Percentiles rank a stretch among this genome's conserved stretches.
These are phyloP conservation scores for Gymnopus androsaceus DNA, from an alignment of 1,284 basidiomycete genomes.

Conservation along the genomic window DNA sequence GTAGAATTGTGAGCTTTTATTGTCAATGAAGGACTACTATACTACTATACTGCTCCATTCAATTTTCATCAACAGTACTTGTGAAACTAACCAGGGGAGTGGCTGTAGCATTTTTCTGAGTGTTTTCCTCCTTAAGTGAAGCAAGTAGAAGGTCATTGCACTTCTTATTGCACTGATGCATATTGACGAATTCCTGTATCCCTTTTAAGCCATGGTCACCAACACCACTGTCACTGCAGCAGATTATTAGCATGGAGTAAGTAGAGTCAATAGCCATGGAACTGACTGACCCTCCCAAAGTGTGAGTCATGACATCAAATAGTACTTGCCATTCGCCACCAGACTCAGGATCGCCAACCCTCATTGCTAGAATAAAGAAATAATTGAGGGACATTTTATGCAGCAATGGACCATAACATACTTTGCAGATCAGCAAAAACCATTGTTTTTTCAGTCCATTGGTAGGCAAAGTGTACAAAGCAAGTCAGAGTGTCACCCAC, in stretches of 20 bases:
- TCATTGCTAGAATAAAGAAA: background rate
- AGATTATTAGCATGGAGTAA: background rate
- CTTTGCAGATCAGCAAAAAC: constrained; percentile 14
- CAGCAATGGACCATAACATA: background rate
- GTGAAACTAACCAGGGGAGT: too few relatives aligned
- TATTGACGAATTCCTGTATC: constrained; percentile 1
- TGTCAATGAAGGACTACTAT: too few relatives aligned
- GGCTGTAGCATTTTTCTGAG: too few relatives aligned
- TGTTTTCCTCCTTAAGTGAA: too few relatives aligned
- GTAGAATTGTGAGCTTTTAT: too few relatives aligned
- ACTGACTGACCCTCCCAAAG: background rate
- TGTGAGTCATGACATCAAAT: constrained; percentile 12
- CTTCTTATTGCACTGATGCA: constrained; percentile 7
- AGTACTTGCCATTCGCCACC: background rate
- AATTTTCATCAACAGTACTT: too few relatives aligned
- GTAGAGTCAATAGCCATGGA: background rate
- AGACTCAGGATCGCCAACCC: background rate
- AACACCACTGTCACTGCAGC: constrained; percentile 11
- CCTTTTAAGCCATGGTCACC: constrained; percentile 10
- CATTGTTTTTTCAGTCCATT: constrained; percentile 1
- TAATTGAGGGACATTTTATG: background rate
- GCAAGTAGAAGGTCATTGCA: too few relatives aligned
- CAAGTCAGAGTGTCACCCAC: constrained; percentile 14
- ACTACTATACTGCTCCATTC: too few relatives aligned
- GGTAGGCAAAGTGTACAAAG: constrained; percentile 13